These are phyloP conservation scores for Medicago arabica DNA, from an alignment of 306 rosid species.

Conservation along the genomic window DNA sequence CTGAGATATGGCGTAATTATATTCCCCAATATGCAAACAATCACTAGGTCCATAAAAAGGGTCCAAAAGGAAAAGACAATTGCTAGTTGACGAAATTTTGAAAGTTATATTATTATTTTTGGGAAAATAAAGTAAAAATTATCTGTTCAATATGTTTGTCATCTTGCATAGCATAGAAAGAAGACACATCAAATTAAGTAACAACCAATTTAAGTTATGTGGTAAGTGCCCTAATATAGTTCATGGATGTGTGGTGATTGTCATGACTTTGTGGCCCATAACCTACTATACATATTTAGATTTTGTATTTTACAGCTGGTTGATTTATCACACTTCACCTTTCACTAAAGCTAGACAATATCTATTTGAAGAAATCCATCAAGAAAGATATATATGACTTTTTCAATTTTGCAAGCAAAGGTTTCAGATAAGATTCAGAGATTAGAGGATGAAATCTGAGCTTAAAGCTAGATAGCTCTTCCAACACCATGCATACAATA, in stretches of 20 bases:
- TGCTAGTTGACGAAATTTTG: conserved; percentile 33
- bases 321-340: conserved; percentile 36
- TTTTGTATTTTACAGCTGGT: conserved; percentile 47
- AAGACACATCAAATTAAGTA: conserved; percentile 52
- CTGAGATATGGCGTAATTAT: background rate
- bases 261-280: conserved; percentile 45
- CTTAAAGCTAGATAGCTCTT: conserved; percentile 33
- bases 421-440: conserved; percentile 39
- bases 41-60: conserved; percentile 23
- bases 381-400: conserved; percentile 27
- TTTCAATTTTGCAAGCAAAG: conserved; percentile 48
- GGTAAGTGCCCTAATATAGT: conserved; percentile 34
- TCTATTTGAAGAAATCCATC: conserved; percentile 40
- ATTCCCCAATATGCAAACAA: conserved; percentile 30
- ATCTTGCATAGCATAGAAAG: conserved; percentile 43
- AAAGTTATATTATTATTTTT: background rate
- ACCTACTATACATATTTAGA: conserved; percentile 22
- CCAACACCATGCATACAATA: conserved; percentile 37
- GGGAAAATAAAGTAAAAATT: background rate
- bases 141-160: conserved; percentile 53
- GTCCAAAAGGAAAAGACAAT: conserved; percentile 37
- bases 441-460: conserved; percentile 36
- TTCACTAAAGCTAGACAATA: conserved; percentile 32
- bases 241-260: conserved; percentile 22
- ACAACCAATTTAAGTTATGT: conserved; percentile 37